Percentiles rank a stretch among this genome's conserved stretches.
Conservation (phyloP, 331 rosid genomes). For the Malus hybrid region DNA sequence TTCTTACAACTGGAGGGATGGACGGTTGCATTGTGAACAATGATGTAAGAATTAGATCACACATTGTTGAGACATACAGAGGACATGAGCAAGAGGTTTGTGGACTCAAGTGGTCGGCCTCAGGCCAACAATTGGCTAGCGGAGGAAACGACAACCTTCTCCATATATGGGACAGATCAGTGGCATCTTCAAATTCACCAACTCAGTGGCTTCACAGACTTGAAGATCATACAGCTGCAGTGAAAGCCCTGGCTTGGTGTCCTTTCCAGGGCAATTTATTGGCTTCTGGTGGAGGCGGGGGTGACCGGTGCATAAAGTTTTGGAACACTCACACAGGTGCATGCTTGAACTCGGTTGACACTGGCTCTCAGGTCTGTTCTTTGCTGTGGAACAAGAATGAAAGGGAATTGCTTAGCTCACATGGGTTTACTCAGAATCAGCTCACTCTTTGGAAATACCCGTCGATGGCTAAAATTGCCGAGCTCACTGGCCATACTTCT, state of each 20-base stretch:
- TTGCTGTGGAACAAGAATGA: constrained; percentile 80
- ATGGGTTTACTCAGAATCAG: constrained; percentile 71
- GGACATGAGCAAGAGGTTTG: constrained; percentile 43
- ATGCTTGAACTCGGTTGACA: constrained; percentile 68
- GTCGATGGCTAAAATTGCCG: constrained; percentile 79
- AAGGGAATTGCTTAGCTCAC: constrained; percentile 77
- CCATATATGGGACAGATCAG: constrained; percentile 41
- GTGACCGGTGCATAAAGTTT: constrained; percentile 69
- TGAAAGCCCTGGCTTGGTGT: constrained; percentile 85
- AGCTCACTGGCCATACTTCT: constrained; percentile 79
- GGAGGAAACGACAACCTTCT: constrained; percentile 44
- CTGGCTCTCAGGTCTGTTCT: constrained; percentile 77
- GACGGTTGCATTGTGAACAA: constrained; percentile 60
- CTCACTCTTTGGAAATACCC: constrained; percentile 88
- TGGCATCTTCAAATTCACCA: constrained; percentile 46
- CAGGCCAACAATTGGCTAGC: constrained; percentile 34
- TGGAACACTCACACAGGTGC: constrained; percentile 86
- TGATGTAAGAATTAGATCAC: constrained; percentile 46
- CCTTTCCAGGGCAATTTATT: constrained; percentile 74
- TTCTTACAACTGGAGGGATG: constrained; percentile 86
- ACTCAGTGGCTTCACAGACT: constrained; percentile 81
- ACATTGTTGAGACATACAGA: constrained; percentile 31
- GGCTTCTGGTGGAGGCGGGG: constrained; percentile 77
- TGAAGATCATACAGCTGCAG: constrained; percentile 72
- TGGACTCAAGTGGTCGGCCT: constrained; percentile 45